phyloP scores from a whole-genome alignment of 257 asterid species.

The Ilex aquifolium region DNA sequence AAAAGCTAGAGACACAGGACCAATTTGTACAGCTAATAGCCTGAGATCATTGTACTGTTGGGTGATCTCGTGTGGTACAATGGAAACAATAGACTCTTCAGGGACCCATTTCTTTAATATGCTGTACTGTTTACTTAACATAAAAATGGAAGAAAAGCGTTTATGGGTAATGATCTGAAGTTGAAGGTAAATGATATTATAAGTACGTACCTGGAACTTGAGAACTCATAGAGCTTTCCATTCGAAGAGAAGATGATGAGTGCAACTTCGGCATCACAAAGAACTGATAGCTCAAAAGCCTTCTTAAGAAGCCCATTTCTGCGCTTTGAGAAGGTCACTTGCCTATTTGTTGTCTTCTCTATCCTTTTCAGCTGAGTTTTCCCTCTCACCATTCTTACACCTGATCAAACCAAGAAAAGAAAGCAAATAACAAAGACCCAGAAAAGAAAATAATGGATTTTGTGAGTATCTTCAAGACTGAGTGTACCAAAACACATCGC shows the following conservation, averaged over 20 bases:
- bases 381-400: slow-evolving; percentile 49
- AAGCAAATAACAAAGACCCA: not conserved
- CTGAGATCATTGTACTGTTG: slow-evolving; percentile 12
- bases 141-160: not conserved
- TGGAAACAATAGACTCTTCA: not conserved
- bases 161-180: not conserved
- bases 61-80: not conserved
- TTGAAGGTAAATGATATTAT: no score
- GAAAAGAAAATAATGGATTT: not conserved
- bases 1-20: no score
- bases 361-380: slow-evolving; percentile 52
- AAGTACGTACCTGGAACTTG: slow-evolving; percentile 42
- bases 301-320: slow-evolving; percentile 61
- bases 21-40: slow-evolving; percentile 1
- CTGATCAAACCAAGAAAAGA: not conserved
- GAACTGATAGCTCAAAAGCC: slow-evolving; percentile 62
- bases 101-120: not conserved
- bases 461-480: no score
- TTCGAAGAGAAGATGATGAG: slow-evolving; percentile 43
- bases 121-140: no score
- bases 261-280: slow-evolving; percentile 64
- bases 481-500: not conserved
- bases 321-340: slow-evolving; percentile 58
- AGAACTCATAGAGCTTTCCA: slow-evolving; percentile 49
- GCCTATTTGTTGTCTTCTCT: slow-evolving; percentile 51